Evolutionary conservation across 1,284 basidiomycete species (phyloP), one percentile per base, ranked within the genome.

Genomic region (Coriolopsis trogii): DNA sequence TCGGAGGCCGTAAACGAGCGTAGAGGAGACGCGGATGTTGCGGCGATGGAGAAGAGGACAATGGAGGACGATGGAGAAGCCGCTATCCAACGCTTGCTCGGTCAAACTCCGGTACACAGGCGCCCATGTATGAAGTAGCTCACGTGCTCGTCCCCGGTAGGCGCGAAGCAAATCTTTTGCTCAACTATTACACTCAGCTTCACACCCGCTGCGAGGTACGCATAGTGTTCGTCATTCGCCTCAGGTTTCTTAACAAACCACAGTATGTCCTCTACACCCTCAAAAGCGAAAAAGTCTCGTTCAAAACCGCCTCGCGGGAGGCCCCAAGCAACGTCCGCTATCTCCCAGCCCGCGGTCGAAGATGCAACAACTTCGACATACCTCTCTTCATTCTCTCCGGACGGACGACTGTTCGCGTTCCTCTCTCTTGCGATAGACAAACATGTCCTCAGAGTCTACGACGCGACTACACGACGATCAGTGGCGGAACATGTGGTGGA

Each of bases 371-470:
- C 72, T 47, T 65, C 77, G 18, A 68, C 74, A 20, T 63, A 73
- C 13, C 69, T 85, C 18, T 85, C 81, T 23, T 75, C 82, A 8
- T 90, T 89, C 66, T 87, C 87, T 13, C 78, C 79, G 7, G 73
- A 78, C 49, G 81, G 79, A 40, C 70, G 73, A 41, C 71, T 82
- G 45, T 88, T 89, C 65, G 85, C 84, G 2, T 78, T 85, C 54
- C 68, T 89, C 40, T 84, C 85, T 25, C 76, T 88, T 18, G 80
- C 87, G 5, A 76, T 89, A 41, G 87, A 90, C 74, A 89, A 88
- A 65, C 86, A 89, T 64, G 79, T 85, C 34, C 70, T 90, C 49
- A 82, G 84, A 56, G 75, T 90, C 40, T 87, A 85, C 67, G 78
- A 85, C 65, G 80, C 82, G 4, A 61, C 73, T 13, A 77, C 81